A percentile compares a stretch with the other conserved stretches of the same genome.
These are phyloP conservation scores for Syncephalastrum racemosum DNA, from an alignment of 371 early-diverging fungal species.

Conservation along the genomic window DNA sequence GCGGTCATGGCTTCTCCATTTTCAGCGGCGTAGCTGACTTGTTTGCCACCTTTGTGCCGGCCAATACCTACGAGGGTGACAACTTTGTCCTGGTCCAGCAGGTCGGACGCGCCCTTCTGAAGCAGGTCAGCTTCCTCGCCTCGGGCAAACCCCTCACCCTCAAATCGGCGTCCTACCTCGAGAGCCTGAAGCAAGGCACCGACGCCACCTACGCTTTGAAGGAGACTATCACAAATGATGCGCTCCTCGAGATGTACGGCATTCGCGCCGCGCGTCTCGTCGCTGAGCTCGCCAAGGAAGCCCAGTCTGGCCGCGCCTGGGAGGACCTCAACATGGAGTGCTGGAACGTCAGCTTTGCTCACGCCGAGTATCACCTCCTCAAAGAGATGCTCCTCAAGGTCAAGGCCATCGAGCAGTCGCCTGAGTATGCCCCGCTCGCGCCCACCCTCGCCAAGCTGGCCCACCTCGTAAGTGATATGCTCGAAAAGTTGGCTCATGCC, in stretches of 20 bases:
- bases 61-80: slow-evolving; percentile 66
- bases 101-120: slow-evolving; percentile 60
- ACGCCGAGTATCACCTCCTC: slow-evolving; percentile 41
- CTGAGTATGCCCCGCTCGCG: slow-evolving; percentile 21
- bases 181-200: slow-evolving; percentile 27
- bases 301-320: slow-evolving; percentile 43
- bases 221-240: slow-evolving; percentile 10
- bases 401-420: slow-evolving; percentile 4
- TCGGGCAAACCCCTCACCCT: slow-evolving; percentile 20
- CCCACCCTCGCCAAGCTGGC: slow-evolving; percentile 21
- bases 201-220: slow-evolving; percentile 21
- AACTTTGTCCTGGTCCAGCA: slow-evolving; percentile 77
- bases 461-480: slow-evolving; percentile 32
- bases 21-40: slow-evolving; percentile 74
- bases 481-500: background rate
- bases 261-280: slow-evolving; percentile 61
- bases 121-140: slow-evolving; percentile 45
- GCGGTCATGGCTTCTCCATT: slow-evolving; percentile 80
- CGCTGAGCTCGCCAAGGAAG: slow-evolving; percentile 40
- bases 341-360: slow-evolving; percentile 49
- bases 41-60: slow-evolving; percentile 63
- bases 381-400: slow-evolving; percentile 17
- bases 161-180: slow-evolving; percentile 37
- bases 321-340: slow-evolving; percentile 57
- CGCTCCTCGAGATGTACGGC: slow-evolving; percentile 52